Evolutionary conservation across 129 eudicot species (phyloP).

Genomic region (Helianthus annuus): DNA sequence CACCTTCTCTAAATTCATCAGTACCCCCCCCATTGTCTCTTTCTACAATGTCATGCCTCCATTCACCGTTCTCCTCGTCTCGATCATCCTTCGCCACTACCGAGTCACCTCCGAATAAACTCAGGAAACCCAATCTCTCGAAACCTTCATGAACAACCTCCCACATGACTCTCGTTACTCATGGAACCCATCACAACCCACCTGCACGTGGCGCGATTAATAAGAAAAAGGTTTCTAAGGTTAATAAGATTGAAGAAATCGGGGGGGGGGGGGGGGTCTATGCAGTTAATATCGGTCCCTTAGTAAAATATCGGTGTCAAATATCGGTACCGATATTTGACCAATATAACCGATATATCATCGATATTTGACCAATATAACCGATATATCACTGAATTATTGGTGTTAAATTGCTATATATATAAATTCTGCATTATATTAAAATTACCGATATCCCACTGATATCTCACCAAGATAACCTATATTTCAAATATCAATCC

Average conservation of each 20-base stretch:
- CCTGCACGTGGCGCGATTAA: constrained; percentile 65
- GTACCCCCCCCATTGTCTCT: not conserved
- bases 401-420: no score
- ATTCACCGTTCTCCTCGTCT: not conserved
- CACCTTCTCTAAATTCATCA: not conserved
- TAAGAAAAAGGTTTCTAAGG: no score
- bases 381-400: no score
- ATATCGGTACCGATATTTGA: fast-evolving
- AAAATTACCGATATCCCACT: no score
- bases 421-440: no score
- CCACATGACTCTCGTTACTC: constrained; percentile 64
- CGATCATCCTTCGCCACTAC: not conserved
- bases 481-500: no score
- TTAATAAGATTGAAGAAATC: no score
- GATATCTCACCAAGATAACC: no score
- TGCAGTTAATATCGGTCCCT: no score
- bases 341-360: no score
- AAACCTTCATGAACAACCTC: constrained; percentile 49
- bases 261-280: no score
- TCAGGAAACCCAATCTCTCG: constrained; percentile 73
- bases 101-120: constrained; percentile 61
- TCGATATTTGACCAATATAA: no score
- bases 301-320: fast-evolving
- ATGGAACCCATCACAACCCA: constrained; percentile 63
- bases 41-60: constrained; percentile 5